Evolutionary conservation across 257 asterid species (phyloP), one percentile per base, ranked within the genome.

Genomic region (Oldenlandia corymbosa): DNA sequence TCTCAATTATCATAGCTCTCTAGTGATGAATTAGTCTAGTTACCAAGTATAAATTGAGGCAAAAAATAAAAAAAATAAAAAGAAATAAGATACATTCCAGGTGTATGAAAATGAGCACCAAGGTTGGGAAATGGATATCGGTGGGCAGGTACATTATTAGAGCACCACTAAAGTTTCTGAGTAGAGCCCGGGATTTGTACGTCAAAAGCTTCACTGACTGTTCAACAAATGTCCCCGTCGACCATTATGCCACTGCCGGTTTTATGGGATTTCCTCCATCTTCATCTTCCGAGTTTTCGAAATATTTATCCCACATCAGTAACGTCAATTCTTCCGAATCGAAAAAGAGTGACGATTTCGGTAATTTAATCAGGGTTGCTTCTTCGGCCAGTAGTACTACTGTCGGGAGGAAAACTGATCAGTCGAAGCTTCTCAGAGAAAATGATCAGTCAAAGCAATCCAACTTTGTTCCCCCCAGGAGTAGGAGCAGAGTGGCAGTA

Each of bases 161-260:
- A 68, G 80, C 62, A 30, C 84, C 90, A 4, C 28, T 70, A 0
- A 75, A 66, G 39, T 26, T 75, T 39, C 76, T 87, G 66, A 51
- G 65, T 64, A 73, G 73, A 43, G 86, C 76, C 50, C 75, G 86
- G 43, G 85, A 85, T 46, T 71, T 80, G 36, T 87, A 83, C 75
- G 76, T 76, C 41, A 67, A 60, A 10, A 68, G 78, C 79, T 12
- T 79, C 16, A 27, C 67, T 9, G 68, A 61, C 51, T 87, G 88
- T 59, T 76, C 83, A 26, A 80, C 80, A 30, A 67, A 70, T 62
- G 39, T 47, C 26, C 5, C 10, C 12, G 53, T 58, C 17, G n/a
- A 77, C 23, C 32, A 75, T 20, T 41, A 71, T 60, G 75, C 67
- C 0, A 1, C 45, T 26, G 10, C 26, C 17, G 43, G 67, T 45